These are phyloP conservation scores for Podospora tetraspora DNA, from an alignment of 495 filamentous ascomycete species.

Conservation along the genomic window DNA sequence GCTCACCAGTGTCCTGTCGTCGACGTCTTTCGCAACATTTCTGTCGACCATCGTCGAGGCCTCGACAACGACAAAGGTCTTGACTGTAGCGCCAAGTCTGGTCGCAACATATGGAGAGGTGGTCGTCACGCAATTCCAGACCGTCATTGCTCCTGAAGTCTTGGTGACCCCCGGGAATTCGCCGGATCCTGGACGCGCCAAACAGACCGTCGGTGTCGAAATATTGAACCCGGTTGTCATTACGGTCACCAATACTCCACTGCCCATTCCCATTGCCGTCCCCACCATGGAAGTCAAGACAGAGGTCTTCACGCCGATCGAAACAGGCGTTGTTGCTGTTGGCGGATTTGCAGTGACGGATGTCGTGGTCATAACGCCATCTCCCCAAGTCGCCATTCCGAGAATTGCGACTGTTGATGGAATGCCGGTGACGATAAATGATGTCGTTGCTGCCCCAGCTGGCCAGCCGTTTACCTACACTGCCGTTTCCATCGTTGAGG, in stretches of 20 bases:
- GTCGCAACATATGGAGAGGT: not conserved
- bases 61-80: not conserved
- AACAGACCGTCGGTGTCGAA: slow-evolving; percentile 11
- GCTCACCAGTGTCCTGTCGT: not conserved
- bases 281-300: slow-evolving; percentile 16
- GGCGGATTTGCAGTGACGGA: slow-evolving; percentile 21
- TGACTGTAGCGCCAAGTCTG: not conserved
- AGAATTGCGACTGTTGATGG: slow-evolving; percentile 19
- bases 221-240: slow-evolving; percentile 15
- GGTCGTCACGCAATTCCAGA: slow-evolving; percentile 25
- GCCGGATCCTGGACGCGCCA: not conserved
- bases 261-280: slow-evolving; percentile 17
- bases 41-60: not conserved
- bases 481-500: slow-evolving; percentile 16
- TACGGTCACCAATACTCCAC: slow-evolving; percentile 15
- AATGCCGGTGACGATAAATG: slow-evolving; percentile 14
- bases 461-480: slow-evolving; percentile 22
- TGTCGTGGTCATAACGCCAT: slow-evolving; percentile 24
- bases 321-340: slow-evolving; percentile 16
- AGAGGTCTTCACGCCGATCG: slow-evolving; percentile 15
- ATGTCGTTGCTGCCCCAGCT: slow-evolving; percentile 6
- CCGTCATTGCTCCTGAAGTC: slow-evolving; percentile 6
- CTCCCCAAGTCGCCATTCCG: slow-evolving; percentile 1
- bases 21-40: not conserved
- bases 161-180: not conserved